Conservation (phyloP, 495 filamentous ascomycete genomes). For the Neurospora hispaniola region DNA sequence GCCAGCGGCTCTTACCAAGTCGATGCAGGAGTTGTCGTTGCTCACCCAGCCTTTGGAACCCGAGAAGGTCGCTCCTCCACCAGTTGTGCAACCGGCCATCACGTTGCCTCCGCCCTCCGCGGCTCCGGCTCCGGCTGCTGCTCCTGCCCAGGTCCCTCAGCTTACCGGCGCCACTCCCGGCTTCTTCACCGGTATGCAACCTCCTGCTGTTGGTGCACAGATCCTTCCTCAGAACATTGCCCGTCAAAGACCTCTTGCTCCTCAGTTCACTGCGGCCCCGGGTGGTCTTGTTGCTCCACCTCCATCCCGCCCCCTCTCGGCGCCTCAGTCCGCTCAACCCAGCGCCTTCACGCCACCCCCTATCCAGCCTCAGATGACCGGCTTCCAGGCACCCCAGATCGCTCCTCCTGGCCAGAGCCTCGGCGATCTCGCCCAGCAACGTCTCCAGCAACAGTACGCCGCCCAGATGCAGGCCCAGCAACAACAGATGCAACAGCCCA, state of each 20-base stretch:
- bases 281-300: constrained; percentile 64
- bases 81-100: constrained; percentile 25
- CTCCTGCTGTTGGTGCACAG: constrained; percentile 26
- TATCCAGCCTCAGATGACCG: constrained; percentile 80
- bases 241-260: constrained; percentile 65
- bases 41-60: constrained; percentile 69
- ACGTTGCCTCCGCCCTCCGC: constrained; percentile 25
- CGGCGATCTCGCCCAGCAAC: constrained; percentile 57
- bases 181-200: constrained; percentile 35
- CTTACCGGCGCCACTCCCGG: constrained; percentile 42
- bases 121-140: constrained; percentile 31
- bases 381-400: constrained; percentile 44
- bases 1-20: constrained; percentile 45
- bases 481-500: constrained; percentile 15
- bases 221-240: constrained; percentile 32
- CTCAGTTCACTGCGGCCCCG: constrained; percentile 45
- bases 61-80: constrained; percentile 46
- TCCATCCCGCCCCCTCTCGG: constrained; percentile 74
- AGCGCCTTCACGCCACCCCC: constrained; percentile 63
- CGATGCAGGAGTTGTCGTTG: constrained; percentile 70
- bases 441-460: constrained; percentile 46
- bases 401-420: constrained; percentile 68
- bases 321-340: constrained; percentile 73
- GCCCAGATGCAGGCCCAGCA: constrained; percentile 22
- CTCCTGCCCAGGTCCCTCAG: constrained; percentile 34